phyloP scores from a whole-genome alignment of 352 stramenopile species.

The Globisporangium orthogonon region DNA sequence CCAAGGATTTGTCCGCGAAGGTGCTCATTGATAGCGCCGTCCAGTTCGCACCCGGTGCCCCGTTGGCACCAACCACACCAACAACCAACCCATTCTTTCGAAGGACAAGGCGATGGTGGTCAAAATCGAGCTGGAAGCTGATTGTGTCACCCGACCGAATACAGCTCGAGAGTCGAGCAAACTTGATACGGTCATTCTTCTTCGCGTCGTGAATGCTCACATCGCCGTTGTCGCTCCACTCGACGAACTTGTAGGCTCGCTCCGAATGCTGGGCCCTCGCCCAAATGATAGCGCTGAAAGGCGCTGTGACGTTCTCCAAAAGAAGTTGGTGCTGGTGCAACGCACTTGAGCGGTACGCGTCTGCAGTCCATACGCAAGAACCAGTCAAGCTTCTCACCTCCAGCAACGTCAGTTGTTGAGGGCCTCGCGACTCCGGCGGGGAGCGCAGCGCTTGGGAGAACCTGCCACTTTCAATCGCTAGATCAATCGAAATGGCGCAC shows the following conservation, averaged over 20 bases:
- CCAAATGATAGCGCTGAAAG: conserved; percentile 15
- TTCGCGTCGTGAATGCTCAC: conserved; percentile 10
- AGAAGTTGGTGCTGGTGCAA: conserved; percentile 14
- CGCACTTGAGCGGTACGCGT: neutral
- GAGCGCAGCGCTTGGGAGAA: neutral
- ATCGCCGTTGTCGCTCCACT: conserved; percentile 21
- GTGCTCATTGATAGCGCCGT: neutral
- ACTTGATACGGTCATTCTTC: conserved; percentile 8
- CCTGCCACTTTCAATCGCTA: conserved; percentile 37
- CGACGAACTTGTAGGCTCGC: conserved; percentile 6
- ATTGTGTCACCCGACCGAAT: conserved; percentile 36
- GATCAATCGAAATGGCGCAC: conserved; percentile 46
- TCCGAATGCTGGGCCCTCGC: neutral
- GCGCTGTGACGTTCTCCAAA: conserved; percentile 17
- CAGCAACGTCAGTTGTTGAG: conserved; percentile 1
- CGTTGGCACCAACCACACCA: conserved; percentile 11
- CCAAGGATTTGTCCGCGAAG: neutral
- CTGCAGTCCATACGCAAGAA: conserved; percentile 3
- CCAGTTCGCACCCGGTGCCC: neutral
- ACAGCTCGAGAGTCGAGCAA: conserved; percentile 11
- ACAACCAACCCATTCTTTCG: conserved; percentile 34
- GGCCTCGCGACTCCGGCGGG: neutral
- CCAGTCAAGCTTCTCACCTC: neutral
- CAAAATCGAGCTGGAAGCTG: conserved; percentile 34
- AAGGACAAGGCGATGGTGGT: conserved; percentile 20